Evolutionary conservation across 202 grass and related monocot species (phyloP).

Genomic region (Panicum virgatum): DNA sequence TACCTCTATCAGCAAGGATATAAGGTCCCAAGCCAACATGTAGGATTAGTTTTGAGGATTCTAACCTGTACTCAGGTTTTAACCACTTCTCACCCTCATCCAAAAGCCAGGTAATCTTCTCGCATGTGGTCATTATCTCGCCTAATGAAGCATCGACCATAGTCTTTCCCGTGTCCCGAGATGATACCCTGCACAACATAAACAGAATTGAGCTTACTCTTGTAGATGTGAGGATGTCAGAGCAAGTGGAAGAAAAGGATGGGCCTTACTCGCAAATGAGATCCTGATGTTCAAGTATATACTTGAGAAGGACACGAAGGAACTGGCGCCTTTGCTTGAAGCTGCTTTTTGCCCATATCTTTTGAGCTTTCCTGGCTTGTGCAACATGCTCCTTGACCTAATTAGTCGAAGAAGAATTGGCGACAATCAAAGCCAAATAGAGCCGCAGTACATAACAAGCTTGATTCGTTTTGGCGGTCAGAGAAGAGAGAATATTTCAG

Average conservation of each 20-base stretch:
- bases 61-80: conserved; percentile 98
- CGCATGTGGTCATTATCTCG: conserved; percentile 99
- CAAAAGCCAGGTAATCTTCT: conserved; percentile 99
- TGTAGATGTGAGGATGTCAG: not conserved
- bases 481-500: not conserved
- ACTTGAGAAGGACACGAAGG: conserved; percentile 91
- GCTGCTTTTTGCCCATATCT: conserved; percentile 90
- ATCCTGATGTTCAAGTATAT: conserved; percentile 98
- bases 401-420: conserved; percentile 19
- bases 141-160: conserved; percentile 98
- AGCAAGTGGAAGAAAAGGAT: conserved; percentile 2
- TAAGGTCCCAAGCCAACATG: no score
- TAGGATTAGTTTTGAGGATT: conserved; percentile 15
- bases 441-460: not conserved
- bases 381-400: conserved; percentile 88
- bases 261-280: conserved; percentile 93
- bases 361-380: conserved; percentile 95
- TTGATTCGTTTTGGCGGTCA: not conserved
- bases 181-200: conserved; percentile 65
- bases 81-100: conserved; percentile 99
- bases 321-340: conserved; percentile 96
- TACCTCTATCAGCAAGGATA: not conserved
- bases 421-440: not conserved
- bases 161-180: conserved; percentile 92
- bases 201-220: conserved; percentile 26